Evolutionary conservation across 495 filamentous ascomycete genomes (phyloP), one percentile per base, ranked within the genome.

Genomic region (Cenococcum geophilum): DNA sequence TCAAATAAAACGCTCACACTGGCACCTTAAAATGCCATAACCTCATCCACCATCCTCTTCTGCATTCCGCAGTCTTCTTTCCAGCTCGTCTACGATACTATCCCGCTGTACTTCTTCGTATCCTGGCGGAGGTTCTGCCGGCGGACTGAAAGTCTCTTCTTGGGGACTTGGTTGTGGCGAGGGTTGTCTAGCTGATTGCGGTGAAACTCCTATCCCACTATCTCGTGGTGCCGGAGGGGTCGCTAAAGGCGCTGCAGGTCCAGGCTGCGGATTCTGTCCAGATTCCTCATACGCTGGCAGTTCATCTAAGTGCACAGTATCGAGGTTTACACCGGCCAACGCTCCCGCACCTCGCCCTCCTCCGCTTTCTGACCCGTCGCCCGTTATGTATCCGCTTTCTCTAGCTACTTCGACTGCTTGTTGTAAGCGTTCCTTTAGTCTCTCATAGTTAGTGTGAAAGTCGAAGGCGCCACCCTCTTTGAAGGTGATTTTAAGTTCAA

Each of bases 401-500:
- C 78, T 72, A 5, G 81, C 86, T 22, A 88, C 80, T 64, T 92
- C 88, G 16, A 88, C 79, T 4, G 89, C 91, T 60, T 96, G 89
- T 56, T 86, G 76, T 43, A 95, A 75, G 1, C 88, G 82, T 63
- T 93, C 92, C 72, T 88, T 93, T 40, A 97, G 84, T 55, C 86
- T 80, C 69, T 95, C 91, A 69, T 88, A 97, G 40, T 84, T 82
- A 6, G 81, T 80, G 57, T 92, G 87, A 67, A 95, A 97, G 66
- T 97, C 92, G 75, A 88, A 95, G 9, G 91, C 91, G 0, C 93
- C 93, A 43, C 95, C 93, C 55, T 98, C 93, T 73, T 89, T 89
- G 78, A 97, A 98, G 9, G 87, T 88, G 57, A 97, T 79, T 73
- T 86, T 89, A 53, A 92, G 62, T 64, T 92, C 88, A 32, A 96